Evolutionary conservation across 495 filamentous ascomycete genomes (phyloP).

Genomic region (Tuber aestivum): DNA sequence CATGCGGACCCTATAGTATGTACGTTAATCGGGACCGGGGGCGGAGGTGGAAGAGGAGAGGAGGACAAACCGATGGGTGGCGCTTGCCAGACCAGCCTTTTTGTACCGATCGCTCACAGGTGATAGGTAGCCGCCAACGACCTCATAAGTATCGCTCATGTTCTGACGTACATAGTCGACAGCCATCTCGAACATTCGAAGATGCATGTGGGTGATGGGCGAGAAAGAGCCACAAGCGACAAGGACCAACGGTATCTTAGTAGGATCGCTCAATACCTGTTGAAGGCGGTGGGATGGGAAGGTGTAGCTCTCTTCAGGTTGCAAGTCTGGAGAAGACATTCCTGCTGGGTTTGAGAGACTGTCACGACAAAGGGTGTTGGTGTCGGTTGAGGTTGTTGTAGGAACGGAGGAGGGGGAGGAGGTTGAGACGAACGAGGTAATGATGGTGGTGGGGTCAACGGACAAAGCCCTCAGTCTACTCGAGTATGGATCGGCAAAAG

Average conservation of each 20-base stretch:
- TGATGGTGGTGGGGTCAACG: background rate
- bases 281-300: slow-evolving; percentile 69
- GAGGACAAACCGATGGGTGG: slow-evolving; percentile 58
- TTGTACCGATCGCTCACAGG: slow-evolving; percentile 83
- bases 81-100: slow-evolving; percentile 75
- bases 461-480: background rate
- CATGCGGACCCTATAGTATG: slow-evolving; percentile 49
- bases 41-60: background rate
- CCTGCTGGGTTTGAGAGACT: background rate
- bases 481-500: background rate
- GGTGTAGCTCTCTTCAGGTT: slow-evolving; percentile 48
- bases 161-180: slow-evolving; percentile 62
- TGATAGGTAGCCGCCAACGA: slow-evolving; percentile 75
- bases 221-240: slow-evolving; percentile 90
- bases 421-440: no score
- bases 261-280: slow-evolving; percentile 59
- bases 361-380: background rate
- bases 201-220: slow-evolving; percentile 77
- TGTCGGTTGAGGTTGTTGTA: slow-evolving; percentile 5
- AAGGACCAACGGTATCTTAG: slow-evolving; percentile 71
- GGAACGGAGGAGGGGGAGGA: background rate
- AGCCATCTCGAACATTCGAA: slow-evolving; percentile 93
- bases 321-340: slow-evolving; percentile 15
- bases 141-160: slow-evolving; percentile 71
- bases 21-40: background rate